Base-by-base conservation (phyloP, 176 grass and related monocot genomes). In the Carex kokanica region DNA sequence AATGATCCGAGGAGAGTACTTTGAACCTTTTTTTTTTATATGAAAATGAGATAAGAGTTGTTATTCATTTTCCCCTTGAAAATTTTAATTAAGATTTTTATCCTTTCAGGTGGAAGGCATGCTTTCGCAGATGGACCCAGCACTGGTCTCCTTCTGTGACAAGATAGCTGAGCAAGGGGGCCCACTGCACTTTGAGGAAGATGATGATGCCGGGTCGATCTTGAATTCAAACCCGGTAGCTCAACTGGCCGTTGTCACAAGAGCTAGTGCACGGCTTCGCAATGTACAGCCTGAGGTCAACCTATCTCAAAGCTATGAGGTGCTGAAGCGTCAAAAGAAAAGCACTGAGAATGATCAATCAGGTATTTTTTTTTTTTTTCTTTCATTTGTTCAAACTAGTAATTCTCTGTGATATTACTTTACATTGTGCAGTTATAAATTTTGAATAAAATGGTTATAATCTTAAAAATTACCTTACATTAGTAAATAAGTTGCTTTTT, bases 61-160 rank as follows among this genome's bases (percentile, higher is more conserved):
- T 56, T 41, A 38, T 17, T 57, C 13, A 68, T 43, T 40, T 60
- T 8, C 4, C 59, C 51, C 18, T 53, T 56, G 17, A 77, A 69
- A 83, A 74, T 60, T 34, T 11, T n/a, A 74, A 69, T 77, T 16
- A 9, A 45, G 5, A 32, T 18, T 68, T 83, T 62, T 60, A 14
- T 78, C 52, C 31, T 78, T 81, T 82, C 78, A 99, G 97, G 97
- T 94, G 64, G 86, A 92, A 89, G 91, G 93, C 64, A 99, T 99
- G 97, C 86, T 99, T 84, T 93, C 97, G 64, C 97, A 99, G 79
- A 99, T 99, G 86, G 97, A 99, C 78, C 97, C 97, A 79, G 85
- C 91, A 81, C 78, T 99, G 85, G 86, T 90, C 32, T 96, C 97
- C 73, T 96, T 92, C 40, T 99, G 97, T 85, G 91, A 96, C 60